Percentiles rank a stretch among this genome's conserved stretches.
Evolutionary conservation across 495 filamentous ascomycete genomes (phyloP).

Genomic region (Daldinia concentrica): DNA sequence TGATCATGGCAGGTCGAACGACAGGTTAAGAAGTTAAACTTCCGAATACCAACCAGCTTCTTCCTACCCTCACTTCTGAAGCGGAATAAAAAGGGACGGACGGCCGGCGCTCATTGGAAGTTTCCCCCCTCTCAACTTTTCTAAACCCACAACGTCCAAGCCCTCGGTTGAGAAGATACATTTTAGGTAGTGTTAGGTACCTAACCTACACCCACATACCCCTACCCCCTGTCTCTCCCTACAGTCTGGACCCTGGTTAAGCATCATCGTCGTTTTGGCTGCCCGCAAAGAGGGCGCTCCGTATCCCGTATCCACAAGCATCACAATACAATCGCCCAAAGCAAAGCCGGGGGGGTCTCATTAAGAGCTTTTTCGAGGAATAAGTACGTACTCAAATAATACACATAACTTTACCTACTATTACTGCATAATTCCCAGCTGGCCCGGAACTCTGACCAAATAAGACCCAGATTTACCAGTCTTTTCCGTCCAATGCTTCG

Average conservation of each 20-base stretch:
- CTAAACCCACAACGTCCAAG: constrained; percentile 19
- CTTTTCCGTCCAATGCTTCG: constrained; percentile 43
- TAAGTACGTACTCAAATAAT: background rate
- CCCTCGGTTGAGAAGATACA: constrained; percentile 32
- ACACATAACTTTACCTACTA: constrained; percentile 15
- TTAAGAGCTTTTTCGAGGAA: background rate
- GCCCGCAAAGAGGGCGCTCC: constrained; percentile 38
- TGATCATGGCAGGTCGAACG: constrained; percentile 31
- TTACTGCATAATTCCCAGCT: constrained; percentile 30
- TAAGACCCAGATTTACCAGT: constrained; percentile 42
- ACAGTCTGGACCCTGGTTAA: constrained; percentile 35
- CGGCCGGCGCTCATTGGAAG: constrained; percentile 19
- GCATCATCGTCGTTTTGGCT: constrained; percentile 45
- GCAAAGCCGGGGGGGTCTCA: background rate
- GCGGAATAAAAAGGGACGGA: constrained; percentile 1
- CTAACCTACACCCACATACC: background rate
- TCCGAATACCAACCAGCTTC: constrained; percentile 15
- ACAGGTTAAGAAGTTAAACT: constrained; percentile 15
- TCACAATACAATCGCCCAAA: constrained; percentile 29
- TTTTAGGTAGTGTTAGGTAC: too few relatives aligned
- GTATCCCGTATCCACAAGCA: constrained; percentile 38
- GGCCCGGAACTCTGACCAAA: constrained; percentile 3
- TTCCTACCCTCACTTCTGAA: constrained; percentile 12
- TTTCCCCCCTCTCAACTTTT: constrained; percentile 12
- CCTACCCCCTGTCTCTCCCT: constrained; percentile 40